Conservation (phyloP, 768 basidiomycete genomes). For the Cystobasidium tubakii region DNA sequence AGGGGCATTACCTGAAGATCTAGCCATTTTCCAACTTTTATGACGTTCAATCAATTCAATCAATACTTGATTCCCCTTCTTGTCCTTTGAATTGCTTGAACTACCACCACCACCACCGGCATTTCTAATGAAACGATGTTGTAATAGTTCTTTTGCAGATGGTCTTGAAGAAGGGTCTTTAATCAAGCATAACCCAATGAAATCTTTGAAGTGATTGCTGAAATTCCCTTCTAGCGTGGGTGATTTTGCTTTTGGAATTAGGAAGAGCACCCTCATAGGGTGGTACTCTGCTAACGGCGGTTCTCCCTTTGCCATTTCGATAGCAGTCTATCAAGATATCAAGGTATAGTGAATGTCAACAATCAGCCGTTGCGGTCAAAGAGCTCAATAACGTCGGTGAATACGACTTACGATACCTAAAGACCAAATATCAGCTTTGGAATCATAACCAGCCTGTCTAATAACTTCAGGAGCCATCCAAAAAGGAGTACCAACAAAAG, state of each 20-base stretch:
- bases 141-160: conserved; percentile 80
- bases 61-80: conserved; percentile 69
- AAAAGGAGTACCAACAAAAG: conserved; percentile 79
- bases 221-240: conserved; percentile 83
- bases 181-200: conserved; percentile 79
- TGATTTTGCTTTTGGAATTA: conserved; percentile 93
- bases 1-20: conserved; percentile 50
- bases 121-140: conserved; percentile 82
- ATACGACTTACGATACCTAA: conserved; percentile 61
- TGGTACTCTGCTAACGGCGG: conserved; percentile 95
- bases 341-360: no score
- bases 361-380: no score
- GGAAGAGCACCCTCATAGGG: conserved; percentile 95
- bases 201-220: conserved; percentile 82
- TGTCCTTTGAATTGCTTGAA: not conserved
- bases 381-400: not conserved
- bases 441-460: conserved; percentile 90
- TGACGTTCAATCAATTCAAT: conserved; percentile 82
- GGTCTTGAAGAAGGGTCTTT: conserved; percentile 86
- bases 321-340: conserved; percentile 33
- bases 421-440: conserved; percentile 96
- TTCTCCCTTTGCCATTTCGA: conserved; percentile 92
- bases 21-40: conserved; percentile 65
- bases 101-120: conserved; percentile 51
- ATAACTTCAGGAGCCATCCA: conserved; percentile 99